Evolutionary conservation across 345 rosid species (phyloP), one percentile per base, ranked within the genome.

Genomic region (Garcia nutans): DNA sequence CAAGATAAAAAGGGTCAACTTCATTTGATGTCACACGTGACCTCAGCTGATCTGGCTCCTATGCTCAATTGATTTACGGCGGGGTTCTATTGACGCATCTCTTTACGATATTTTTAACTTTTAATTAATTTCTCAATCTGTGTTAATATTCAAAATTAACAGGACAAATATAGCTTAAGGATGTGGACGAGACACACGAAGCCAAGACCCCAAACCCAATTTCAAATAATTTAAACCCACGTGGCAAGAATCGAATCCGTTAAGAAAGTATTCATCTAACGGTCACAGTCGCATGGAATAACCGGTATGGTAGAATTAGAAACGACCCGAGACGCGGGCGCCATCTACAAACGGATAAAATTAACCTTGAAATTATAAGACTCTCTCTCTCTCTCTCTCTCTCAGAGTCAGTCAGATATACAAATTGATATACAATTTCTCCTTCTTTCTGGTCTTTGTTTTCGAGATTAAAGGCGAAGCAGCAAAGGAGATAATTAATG

Each of bases 401-500:
- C 41, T 33, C 41, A 33, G 41, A 33, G 41, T 33, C 5, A 0
- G 41, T 37, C 41, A 37, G 41, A 37, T 5, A 37, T 37, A 37
- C 41, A 6, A 37, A 3, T 37, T 37, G 6, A 37, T 5, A 37
- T 37, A 37, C 41, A 6, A 37, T 37, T 3, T 37, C 6, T 37
- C 7, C 41, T 37, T 37, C 41, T 3, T 33, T 47, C 56, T 5
- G 33, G 28, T 22, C 55, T 67, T 10, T 44, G 28, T 33, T 67
- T n/a, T 67, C 33, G 5, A 42, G 3, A 16, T 17, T 57, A 8
- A 7, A n/a, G 16, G 13, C 20, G 8, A 31, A 72, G 23, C 15
- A 10, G 2, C 19, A 16, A 17, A 7, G 28, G 58, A 60, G 26
- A 2, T 37, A 22, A 89, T 89, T 37, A 22, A 89, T 89, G 91